A percentile compares a stretch with the other conserved stretches of the same genome.
Evolutionary conservation across 2,329 filamentous ascomycete species (phyloP).

Genomic region (Beauveria rudraprayagi): DNA sequence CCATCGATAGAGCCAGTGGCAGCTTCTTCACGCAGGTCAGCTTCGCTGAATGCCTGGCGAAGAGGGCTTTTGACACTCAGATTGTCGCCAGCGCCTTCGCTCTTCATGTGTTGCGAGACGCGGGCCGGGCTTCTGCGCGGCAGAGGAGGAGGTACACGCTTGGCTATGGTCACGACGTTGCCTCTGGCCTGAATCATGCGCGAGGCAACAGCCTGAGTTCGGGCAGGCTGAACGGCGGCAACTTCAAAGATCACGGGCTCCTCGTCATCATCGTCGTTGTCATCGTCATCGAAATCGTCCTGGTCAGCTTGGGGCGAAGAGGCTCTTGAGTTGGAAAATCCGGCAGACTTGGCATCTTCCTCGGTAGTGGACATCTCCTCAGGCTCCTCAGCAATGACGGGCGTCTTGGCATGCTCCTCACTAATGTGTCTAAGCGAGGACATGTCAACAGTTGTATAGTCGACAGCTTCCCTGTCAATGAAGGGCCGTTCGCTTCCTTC

Average conservation of each 20-base stretch:
- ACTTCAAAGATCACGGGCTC: conserved; percentile 65
- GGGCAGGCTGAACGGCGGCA: conserved; percentile 46
- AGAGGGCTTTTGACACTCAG: conserved; percentile 41
- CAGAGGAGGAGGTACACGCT: conserved; percentile 68
- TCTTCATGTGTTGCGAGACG: conserved; percentile 41
- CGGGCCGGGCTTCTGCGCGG: conserved; percentile 69
- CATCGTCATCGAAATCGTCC: conserved; percentile 29
- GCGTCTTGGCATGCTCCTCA: conserved; percentile 18
- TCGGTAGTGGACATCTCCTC: conserved; percentile 10
- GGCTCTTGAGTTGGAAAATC: background rate
- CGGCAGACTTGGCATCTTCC: background rate
- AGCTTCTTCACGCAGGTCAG: conserved; percentile 18
- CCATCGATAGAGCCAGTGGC: background rate
- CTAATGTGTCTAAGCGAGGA: conserved; percentile 40
- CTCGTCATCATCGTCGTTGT: conserved; percentile 45
- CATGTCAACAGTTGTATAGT: conserved; percentile 52
- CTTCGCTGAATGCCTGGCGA: conserved; percentile 37
- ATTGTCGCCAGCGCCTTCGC: conserved; percentile 55
- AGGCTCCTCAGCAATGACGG: conserved; percentile 7
- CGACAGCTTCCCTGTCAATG: conserved; percentile 33
- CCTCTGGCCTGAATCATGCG: conserved; percentile 65
- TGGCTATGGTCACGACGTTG: conserved; percentile 76
- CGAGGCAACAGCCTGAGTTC: conserved; percentile 50
- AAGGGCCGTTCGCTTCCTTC: conserved; percentile 33
- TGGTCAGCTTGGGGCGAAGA: background rate